phyloP scores from a whole-genome alignment of 345 rosid genomes.

The Eucalyptus tenuipes region DNA sequence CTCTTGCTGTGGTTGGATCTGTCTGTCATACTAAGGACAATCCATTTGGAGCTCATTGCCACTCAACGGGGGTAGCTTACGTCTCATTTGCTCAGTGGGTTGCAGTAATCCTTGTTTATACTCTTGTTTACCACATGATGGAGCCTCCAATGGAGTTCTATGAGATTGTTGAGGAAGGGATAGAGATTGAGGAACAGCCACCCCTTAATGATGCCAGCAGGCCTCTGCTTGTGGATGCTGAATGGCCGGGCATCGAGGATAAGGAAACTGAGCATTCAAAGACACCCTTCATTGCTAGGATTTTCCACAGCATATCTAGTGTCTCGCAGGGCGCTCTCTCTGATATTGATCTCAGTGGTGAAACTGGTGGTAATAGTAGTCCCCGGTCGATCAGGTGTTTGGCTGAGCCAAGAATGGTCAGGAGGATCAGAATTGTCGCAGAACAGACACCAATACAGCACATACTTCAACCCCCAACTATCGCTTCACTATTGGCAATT shows the following conservation, averaged over 20 bases:
- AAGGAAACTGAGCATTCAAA: constrained; percentile 81
- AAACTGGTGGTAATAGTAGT: constrained; percentile 21
- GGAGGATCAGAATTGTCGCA: constrained; percentile 81
- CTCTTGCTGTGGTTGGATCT: constrained; percentile 72
- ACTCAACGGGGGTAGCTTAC: constrained; percentile 73
- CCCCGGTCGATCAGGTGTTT: constrained; percentile 62
- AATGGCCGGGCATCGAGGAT: constrained; percentile 95
- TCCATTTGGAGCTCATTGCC: constrained; percentile 63
- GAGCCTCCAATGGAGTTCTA: constrained; percentile 83
- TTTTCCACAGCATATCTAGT: constrained; percentile 42
- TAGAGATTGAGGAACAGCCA: constrained; percentile 34
- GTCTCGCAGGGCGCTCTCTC: constrained; percentile 37
- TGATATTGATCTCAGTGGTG: constrained; percentile 37
- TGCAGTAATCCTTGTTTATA: constrained; percentile 90
- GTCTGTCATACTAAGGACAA: constrained; percentile 56
- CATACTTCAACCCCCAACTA: constrained; percentile 87
- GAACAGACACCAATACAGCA: constrained; percentile 84
- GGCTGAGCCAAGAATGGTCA: constrained; percentile 83
- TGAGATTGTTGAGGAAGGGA: constrained; percentile 66
- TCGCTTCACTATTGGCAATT: constrained; percentile 81
- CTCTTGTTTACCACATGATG: constrained; percentile 98
- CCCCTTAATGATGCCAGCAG: constrained; percentile 27
- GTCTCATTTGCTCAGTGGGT: constrained; percentile 92
- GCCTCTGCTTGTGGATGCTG: constrained; percentile 84
- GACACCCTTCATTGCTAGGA: constrained; percentile 69